Percentiles rank a stretch among this genome's conserved stretches.
Evolutionary conservation across 805 yeast genomes (phyloP).

Genomic region (Vanderwaltozyma yarrowii): DNA sequence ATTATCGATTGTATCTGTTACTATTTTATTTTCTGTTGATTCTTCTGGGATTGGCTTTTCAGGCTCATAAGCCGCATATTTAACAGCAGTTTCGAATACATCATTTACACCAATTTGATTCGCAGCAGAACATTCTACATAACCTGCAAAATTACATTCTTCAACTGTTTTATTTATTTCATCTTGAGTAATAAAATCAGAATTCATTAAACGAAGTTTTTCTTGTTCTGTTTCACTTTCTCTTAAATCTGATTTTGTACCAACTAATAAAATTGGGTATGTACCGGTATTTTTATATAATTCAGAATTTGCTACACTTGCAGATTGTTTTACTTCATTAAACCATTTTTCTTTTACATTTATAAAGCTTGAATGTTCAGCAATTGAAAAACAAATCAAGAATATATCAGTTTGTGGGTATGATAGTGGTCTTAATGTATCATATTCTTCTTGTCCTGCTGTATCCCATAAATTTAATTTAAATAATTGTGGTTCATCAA

Average conservation of each 20-base stretch:
- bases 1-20: neutral
- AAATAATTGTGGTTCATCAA: conserved; percentile 43
- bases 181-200: conserved; percentile 47
- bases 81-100: conserved; percentile 72
- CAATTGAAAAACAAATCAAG: conserved; percentile 74
- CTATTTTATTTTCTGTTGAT: neutral
- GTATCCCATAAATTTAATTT: conserved; percentile 92
- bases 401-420: conserved; percentile 91
- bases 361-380: conserved; percentile 68
- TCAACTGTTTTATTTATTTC: conserved; percentile 62
- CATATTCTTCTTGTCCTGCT: conserved; percentile 91
- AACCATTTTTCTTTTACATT: conserved; percentile 77
- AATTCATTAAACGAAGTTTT: conserved; percentile 37
- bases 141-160: conserved; percentile 61
- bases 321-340: conserved; percentile 80
- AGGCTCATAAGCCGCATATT: conserved; percentile 36
- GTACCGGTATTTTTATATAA: conserved; percentile 11
- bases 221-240: conserved; percentile 71
- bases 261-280: conserved; percentile 56
- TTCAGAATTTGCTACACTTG: conserved; percentile 40
- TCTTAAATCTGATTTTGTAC: conserved; percentile 82
- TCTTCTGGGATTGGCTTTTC: conserved; percentile 34
- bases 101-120: conserved; percentile 80
- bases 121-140: conserved; percentile 84
- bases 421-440: conserved; percentile 76